phyloP scores from a whole-genome alignment of 2,329 filamentous ascomycete genomes.

The Fusarium sp. region DNA sequence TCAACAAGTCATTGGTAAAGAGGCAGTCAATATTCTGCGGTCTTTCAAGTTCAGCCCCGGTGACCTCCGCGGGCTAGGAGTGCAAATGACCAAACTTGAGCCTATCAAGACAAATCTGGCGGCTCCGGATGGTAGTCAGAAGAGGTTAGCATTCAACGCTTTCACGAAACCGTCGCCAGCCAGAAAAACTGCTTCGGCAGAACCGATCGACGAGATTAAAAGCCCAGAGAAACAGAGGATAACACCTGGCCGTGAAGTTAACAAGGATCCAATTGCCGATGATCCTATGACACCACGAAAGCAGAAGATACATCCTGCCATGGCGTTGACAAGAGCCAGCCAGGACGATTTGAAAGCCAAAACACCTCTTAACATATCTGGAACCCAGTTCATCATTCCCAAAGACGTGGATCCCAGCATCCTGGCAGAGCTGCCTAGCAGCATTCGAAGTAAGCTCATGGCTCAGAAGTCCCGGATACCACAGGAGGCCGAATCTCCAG shows the following conservation, averaged over 20 bases:
- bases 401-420: slow-evolving; percentile 84
- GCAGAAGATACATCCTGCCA: slow-evolving; percentile 64
- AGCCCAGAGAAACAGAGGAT: slow-evolving; percentile 52
- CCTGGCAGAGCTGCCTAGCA: slow-evolving; percentile 82
- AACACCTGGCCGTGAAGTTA: slow-evolving; percentile 47
- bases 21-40: slow-evolving; percentile 85
- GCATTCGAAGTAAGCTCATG: slow-evolving; percentile 82
- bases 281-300: slow-evolving; percentile 66
- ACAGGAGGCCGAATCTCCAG: slow-evolving; percentile 46
- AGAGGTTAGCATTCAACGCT: slow-evolving; percentile 77
- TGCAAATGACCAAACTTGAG: slow-evolving; percentile 94
- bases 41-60: slow-evolving; percentile 88
- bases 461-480: slow-evolving; percentile 60
- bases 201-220: slow-evolving; percentile 64
- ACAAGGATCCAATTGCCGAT: slow-evolving; percentile 66
- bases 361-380: slow-evolving; percentile 79
- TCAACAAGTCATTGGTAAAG: slow-evolving; percentile 76
- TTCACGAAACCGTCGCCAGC: slow-evolving; percentile 55
- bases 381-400: slow-evolving; percentile 93
- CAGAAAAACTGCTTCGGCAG: slow-evolving; percentile 55
- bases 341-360: slow-evolving; percentile 67
- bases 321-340: slow-evolving; percentile 62
- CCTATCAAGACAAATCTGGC: slow-evolving; percentile 71
- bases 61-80: slow-evolving; percentile 89
- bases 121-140: slow-evolving; percentile 80